Evolutionary conservation across 768 basidiomycete species (phyloP), one percentile per base, ranked within the genome.

Genomic region (Collybiopsis luxurians): DNA sequence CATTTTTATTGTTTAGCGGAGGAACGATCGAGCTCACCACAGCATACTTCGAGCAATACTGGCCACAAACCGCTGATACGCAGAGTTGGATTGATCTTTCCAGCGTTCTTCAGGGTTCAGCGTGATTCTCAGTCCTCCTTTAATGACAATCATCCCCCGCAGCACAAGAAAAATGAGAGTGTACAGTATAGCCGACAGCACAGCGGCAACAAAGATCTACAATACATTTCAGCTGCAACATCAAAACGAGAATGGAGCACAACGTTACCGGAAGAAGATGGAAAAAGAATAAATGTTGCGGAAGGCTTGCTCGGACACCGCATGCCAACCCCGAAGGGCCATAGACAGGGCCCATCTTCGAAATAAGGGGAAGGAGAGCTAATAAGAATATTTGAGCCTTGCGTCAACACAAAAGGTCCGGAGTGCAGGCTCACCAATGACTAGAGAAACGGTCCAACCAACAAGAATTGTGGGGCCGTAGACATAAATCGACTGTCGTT

Each of bases 1-100:
- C 36, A 39, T 24, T 40, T 10, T 21, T 19, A 2, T 0, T 15
- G 55, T 24, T 13, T 55, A n/a, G 2, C 57, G 56, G 55, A 46
- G 28, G 28, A 46, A 59, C 31, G 28, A 67, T 80, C n/a, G n/a
- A n/a, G n/a, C n/a, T 55, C 61, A 89, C 89, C 86, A 90, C 44
- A 89, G 72, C 85, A 90, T 86, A 56, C 80, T 84, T 58, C 79
- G 75, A 26, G 85, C 79, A 52, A 92, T 76, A n/a, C 78, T 75
- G 28, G 74, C 74, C 26, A 90, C 75, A 64, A 89, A 87, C 24
- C 73, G 76, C 56, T 81, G 79, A 63, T 89, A 89, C 54, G 80
- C 78, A 50, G 79, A 75, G 31, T 62, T 64, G 38, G 71, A 65
- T 44, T 63, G 61, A 15, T 68, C 71, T 38, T 67, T 71, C 75